Evolutionary conservation across 768 basidiomycete species (phyloP), one percentile per base, ranked within the genome.

Genomic region (Termitomyces sp.): DNA sequence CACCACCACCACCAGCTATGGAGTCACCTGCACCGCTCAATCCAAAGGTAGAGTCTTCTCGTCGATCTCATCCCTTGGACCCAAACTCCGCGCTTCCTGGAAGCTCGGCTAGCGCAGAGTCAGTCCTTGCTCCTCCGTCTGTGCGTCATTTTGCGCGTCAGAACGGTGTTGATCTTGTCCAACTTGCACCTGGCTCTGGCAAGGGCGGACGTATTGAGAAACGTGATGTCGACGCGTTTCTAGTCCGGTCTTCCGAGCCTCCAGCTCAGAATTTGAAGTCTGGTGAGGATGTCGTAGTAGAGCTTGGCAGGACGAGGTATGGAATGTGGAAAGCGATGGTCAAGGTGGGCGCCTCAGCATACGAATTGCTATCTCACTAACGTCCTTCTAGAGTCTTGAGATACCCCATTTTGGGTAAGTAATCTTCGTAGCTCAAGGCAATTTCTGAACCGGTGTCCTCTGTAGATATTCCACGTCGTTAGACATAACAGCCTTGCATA

Each of bases 261-360:
- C 26, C 37, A 9, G 21, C 21, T 14, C 19, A 33, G 5, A n/a
- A 12, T 33, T 38, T 17, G 5, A 31, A 35, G 14, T 17, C 50
- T 28, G 51, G 28, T 21, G 51, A 77, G 41, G 87, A 90, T 56
- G 71, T 78, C 10, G 72, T 86, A 2, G 80, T 92, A 3, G 89
- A 90, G 52, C 76, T 94, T 26, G 85, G 84, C 5, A 75, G 90
- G 60, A 91, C 89, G 14, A 75, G 92, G 53, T 82, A 84, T 65
- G 85, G 84, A 10, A 95, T 94, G 92, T 94, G 84, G 86, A 90
- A 89, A 62, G 87, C 90, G 2, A 94, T 94, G 92, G 81, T 77
- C 10, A 90, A 89, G 81, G 90, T 86, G 49, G 28, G 72, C 19
- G 40, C 26, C 52, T 33, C 40, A 28, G 49, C 14, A 9, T 17